Evolutionary conservation across 495 filamentous ascomycete genomes (phyloP), one percentile per base, ranked within the genome.

Genomic region (Corynascus novoguineensis): DNA sequence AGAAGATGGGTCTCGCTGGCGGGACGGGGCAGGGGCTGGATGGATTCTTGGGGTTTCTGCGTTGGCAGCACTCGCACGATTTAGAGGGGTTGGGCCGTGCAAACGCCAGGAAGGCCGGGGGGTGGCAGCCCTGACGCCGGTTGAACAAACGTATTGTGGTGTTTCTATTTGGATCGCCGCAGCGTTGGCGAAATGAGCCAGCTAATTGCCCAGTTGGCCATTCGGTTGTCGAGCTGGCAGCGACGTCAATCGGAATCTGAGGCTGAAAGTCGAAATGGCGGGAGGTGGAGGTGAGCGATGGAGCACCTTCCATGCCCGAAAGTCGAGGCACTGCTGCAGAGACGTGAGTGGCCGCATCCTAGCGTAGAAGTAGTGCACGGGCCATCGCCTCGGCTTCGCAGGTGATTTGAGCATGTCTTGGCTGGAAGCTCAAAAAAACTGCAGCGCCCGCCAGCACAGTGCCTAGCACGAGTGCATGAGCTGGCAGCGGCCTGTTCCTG

Each of bases 11-110:
- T 21, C 32, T 17, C 21, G n/a, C n/a, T n/a, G n/a, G 52, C 31
- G 42, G n/a, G 45, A 15, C n/a, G 25, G 28, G 32, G 56, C 48
- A 47, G 49, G 56, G 49, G 56, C 27, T 50, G 38, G 21, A 52
- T 46, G 22, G 47, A 1, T 51, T 46, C 38, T 46, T 29, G 35
- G 35, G 28, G 47, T 47, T 52, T 58, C 57, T 58, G 61, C 53
- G 61, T 50, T 55, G 61, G 57, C 61, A 56, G 53, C 52, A 17
- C n/a, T n/a, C n/a, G 8, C 22, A 45, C 28, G 40, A 41, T 61
- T 64, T 55, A 56, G 58, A 61, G 62, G 62, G 62, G 58, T 61
- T 61, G 62, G 62, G 58, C 48, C 57, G 44, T 28, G 28, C 55
- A 51, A 37, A 51, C 55, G 45, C 32, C 55, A 50, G 40, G 21